Evolutionary conservation across 768 basidiomycete species (phyloP).

Genomic region (Kondoa malvinella): DNA sequence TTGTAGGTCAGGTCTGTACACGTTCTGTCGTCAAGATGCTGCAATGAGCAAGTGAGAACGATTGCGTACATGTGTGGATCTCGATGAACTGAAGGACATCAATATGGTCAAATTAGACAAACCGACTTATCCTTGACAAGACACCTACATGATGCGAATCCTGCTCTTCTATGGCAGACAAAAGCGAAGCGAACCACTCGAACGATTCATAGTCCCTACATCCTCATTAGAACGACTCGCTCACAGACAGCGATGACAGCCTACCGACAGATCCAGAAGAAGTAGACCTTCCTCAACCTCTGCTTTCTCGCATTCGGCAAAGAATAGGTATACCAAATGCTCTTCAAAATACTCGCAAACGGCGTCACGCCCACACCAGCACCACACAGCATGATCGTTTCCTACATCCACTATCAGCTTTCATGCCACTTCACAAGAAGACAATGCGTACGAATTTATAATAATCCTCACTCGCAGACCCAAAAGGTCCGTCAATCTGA

Average conservation of each 20-base stretch:
- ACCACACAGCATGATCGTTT: conserved; percentile 73
- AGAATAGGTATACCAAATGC: conserved; percentile 37
- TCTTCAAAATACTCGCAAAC: conserved; percentile 64
- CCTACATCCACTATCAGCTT: conserved; percentile 36
- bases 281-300: conserved; percentile 6
- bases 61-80: conserved; percentile 48
- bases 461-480: conserved; percentile 55
- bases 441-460: conserved; percentile 20
- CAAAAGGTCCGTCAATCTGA: conserved; percentile 94
- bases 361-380: conserved; percentile 95
- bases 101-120: not conserved
- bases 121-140: not conserved
- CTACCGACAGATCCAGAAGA: conserved; percentile 26
- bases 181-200: conserved; percentile 61
- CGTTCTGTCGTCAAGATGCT: conserved; percentile 27
- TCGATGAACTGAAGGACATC: conserved; percentile 36
- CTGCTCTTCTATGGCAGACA: conserved; percentile 84
- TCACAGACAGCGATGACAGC: not conserved
- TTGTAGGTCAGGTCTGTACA: conserved; percentile 56
- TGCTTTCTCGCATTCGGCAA: not conserved
- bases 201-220: conserved; percentile 14
- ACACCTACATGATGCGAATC: conserved; percentile 46
- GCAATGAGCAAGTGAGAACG: not conserved
- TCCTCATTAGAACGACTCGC: not conserved
- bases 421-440: conserved; percentile 4